Conservation (phyloP, 148 eudicot species). For the Nepenthes mirabilis region DNA sequence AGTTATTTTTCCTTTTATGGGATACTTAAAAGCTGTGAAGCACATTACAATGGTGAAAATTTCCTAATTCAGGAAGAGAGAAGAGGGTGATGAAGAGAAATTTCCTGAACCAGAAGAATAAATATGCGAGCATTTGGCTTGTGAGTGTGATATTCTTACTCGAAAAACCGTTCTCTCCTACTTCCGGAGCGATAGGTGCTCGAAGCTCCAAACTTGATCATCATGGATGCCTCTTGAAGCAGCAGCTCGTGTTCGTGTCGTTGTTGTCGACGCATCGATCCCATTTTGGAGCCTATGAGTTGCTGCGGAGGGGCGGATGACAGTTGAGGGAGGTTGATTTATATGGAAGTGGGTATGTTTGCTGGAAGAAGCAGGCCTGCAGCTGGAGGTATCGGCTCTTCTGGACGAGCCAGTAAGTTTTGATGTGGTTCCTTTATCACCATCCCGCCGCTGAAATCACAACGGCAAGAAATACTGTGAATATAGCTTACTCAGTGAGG, state of each 20-base stretch:
- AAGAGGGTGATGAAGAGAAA: too few species aligned
- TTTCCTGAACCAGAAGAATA: too few species aligned
- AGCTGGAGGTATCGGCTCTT: slow-evolving; percentile 43
- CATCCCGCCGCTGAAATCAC: slow-evolving; percentile 38
- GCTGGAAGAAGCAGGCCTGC: slow-evolving; percentile 41
- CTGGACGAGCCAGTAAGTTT: slow-evolving; percentile 52
- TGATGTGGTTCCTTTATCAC: slow-evolving; percentile 46
- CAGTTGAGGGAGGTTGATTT: slow-evolving; percentile 28
- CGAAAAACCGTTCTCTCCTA: slow-evolving; percentile 10
- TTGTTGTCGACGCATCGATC: slow-evolving; percentile 27
- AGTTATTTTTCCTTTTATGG: too few species aligned
- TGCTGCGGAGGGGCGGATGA: slow-evolving; percentile 31
- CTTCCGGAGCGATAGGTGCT: slow-evolving; percentile 72
- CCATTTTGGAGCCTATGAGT: slow-evolving; percentile 42
- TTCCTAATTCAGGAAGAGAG: too few species aligned
- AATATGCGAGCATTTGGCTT: too few species aligned
- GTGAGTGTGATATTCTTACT: not conserved
- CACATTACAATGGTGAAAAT: too few species aligned
- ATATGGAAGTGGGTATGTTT: slow-evolving; percentile 18
- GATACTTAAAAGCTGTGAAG: too few species aligned
- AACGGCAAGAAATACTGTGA: not conserved
- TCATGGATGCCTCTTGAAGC: slow-evolving; percentile 47
- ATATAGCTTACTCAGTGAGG: too few species aligned
- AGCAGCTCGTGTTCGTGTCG: slow-evolving; percentile 40
- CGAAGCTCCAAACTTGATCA: slow-evolving; percentile 83